phyloP scores from a whole-genome alignment of 108 stramenopile genomes.

The Skeletonema menzelii region DNA sequence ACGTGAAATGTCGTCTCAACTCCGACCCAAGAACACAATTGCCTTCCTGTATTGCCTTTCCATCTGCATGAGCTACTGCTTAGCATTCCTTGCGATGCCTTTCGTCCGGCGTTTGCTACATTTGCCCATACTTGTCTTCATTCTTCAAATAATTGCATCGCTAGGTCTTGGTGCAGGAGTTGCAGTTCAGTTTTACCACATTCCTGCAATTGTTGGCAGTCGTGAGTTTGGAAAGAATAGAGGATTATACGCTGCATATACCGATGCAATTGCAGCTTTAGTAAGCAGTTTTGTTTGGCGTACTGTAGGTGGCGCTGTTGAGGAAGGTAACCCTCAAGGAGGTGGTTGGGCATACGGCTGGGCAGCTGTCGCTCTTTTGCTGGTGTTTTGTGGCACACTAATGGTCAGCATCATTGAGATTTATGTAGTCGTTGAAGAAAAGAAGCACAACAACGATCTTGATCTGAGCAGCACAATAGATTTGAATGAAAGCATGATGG shows the following conservation, averaged over 20 bases:
- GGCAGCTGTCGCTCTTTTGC: conserved; percentile 76
- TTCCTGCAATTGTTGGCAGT: conserved; percentile 75
- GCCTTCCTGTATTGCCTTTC: conserved; percentile 68
- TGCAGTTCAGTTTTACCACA: conserved; percentile 77
- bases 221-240: conserved; percentile 67
- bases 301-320: conserved; percentile 68
- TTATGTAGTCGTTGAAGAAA: conserved; percentile 61
- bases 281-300: conserved; percentile 70
- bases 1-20: conserved; percentile 13
- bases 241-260: conserved; percentile 73
- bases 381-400: conserved; percentile 69
- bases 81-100: conserved; percentile 74
- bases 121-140: conserved; percentile 58
- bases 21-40: conserved; percentile 61
- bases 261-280: conserved; percentile 77
- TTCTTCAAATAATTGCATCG: conserved; percentile 67
- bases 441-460: conserved; percentile 21
- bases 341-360: conserved; percentile 86
- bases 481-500: conserved; percentile 48
- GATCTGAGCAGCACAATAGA: conserved; percentile 15
- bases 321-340: conserved; percentile 63
- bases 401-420: conserved; percentile 85
- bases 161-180: conserved; percentile 67
- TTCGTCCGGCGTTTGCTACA: conserved; percentile 44
- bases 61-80: conserved; percentile 65